Conservation (phyloP, 2,329 filamentous ascomycete genomes). For the Cryoendolithus antarcticus region DNA sequence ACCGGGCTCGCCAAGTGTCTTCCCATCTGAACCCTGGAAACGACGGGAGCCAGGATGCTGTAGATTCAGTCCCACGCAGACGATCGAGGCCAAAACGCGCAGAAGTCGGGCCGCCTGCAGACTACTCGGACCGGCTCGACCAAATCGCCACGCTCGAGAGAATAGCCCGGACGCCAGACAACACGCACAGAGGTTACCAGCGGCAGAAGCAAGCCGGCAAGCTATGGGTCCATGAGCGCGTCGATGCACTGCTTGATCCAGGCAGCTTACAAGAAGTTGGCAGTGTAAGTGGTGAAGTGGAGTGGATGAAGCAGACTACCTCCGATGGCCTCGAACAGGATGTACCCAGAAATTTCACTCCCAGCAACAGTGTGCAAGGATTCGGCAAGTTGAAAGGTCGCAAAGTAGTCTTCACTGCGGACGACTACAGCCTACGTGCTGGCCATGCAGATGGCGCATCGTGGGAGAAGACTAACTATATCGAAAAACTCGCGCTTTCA, state of each 20-base stretch:
- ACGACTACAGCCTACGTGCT: slow-evolving; percentile 51
- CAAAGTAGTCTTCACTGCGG: slow-evolving; percentile 48
- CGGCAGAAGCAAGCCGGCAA: slow-evolving; percentile 53
- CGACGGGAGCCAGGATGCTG: no score
- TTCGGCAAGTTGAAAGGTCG: slow-evolving; percentile 38
- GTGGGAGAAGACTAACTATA: slow-evolving; percentile 43
- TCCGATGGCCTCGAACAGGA: slow-evolving; percentile 28
- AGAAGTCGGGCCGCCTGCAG: slow-evolving; percentile 38
- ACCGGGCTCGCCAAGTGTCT: slow-evolving; percentile 3
- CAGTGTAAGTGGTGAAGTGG: slow-evolving; percentile 46
- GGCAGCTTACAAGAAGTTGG: slow-evolving; percentile 48
- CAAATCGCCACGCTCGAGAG: slow-evolving; percentile 41
- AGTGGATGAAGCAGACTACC: slow-evolving; percentile 39
- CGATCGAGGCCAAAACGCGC: slow-evolving; percentile 23
- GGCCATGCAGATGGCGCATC: slow-evolving; percentile 52
- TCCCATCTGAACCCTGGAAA: no score
- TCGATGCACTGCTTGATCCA: slow-evolving; percentile 45
- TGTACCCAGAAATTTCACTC: slow-evolving; percentile 37
- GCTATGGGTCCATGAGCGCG: slow-evolving; percentile 51
- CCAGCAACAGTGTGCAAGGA: slow-evolving; percentile 51
- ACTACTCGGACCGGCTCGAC: slow-evolving; percentile 50
- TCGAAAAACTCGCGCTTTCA: slow-evolving; percentile 48
- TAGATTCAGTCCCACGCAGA: slow-evolving; percentile 7
- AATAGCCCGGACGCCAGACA: slow-evolving; percentile 44
- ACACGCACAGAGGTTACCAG: slow-evolving; percentile 44